Conservation (phyloP, 495 filamentous ascomycete genomes). For the Sordaria brevicollis region DNA sequence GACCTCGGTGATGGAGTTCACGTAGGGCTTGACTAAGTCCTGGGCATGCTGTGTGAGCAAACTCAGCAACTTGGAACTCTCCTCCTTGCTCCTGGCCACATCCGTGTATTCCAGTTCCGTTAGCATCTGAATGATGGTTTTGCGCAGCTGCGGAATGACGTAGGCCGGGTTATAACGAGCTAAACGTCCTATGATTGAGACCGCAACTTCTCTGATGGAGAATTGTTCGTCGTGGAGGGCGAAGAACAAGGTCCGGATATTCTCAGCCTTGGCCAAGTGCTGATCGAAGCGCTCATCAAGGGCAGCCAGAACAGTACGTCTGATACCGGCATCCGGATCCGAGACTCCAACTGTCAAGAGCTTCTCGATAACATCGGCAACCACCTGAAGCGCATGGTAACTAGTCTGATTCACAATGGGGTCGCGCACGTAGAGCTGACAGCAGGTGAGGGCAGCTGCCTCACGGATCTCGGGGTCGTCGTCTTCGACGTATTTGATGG, state of each 20-base stretch:
- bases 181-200: slow-evolving; percentile 89
- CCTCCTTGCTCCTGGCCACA: slow-evolving; percentile 84
- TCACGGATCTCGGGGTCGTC: slow-evolving; percentile 90
- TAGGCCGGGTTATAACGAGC: slow-evolving; percentile 91
- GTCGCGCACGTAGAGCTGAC: slow-evolving; percentile 90
- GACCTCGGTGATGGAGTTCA: slow-evolving; percentile 85
- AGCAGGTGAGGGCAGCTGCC: slow-evolving; percentile 91
- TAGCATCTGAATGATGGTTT: slow-evolving; percentile 88
- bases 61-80: slow-evolving; percentile 87
- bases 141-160: slow-evolving; percentile 87
- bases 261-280: slow-evolving; percentile 88
- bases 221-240: slow-evolving; percentile 95
- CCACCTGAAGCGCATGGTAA: slow-evolving; percentile 88
- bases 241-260: slow-evolving; percentile 88
- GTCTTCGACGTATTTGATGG: slow-evolving; percentile 94
- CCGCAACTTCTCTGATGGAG: slow-evolving; percentile 82
- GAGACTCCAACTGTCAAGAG: slow-evolving; percentile 89
- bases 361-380: slow-evolving; percentile 94
- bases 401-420: slow-evolving; percentile 97
- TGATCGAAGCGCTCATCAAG: slow-evolving; percentile 90
- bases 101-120: slow-evolving; percentile 96
- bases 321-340: slow-evolving; percentile 80
- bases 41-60: slow-evolving; percentile 85
- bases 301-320: slow-evolving; percentile 74
- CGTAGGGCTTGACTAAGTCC: slow-evolving; percentile 85